Base-by-base conservation (phyloP, 2,329 filamentous ascomycete genomes). In the Coniochaeta sp. region DNA sequence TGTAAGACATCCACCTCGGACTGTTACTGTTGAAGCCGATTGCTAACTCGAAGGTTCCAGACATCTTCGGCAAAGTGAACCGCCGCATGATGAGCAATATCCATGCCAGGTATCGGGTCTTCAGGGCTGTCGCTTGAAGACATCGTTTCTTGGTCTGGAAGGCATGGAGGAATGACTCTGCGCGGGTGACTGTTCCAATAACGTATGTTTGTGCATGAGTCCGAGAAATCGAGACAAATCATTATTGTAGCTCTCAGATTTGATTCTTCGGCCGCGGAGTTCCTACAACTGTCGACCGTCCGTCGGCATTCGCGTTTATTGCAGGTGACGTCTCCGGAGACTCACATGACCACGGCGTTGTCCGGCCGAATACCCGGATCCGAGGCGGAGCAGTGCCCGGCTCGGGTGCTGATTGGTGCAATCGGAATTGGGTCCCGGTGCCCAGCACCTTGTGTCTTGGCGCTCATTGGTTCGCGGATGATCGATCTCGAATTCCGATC, bases 51-150 rank as follows among this genome's bases (percentile, higher is more conserved):
- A n/a, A n/a, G n/a, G n/a, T 22, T n/a, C n/a, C n/a, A 51, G 49
- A 51, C 20, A 45, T 51, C 6, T 51, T 51, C 18, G 49, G 49
- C n/a, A 51, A 51, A 16, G 24, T 51, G 4, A 51, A 51, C 27
- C 33, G 49, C 7, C 18, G 33, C 20, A 16, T 51, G 18, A 51
- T 51, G 49, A 40, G 38, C 49, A 35, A 45, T n/a, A 13, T 51
- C 14, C 38, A 51, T 16, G n/a, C 33, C 13, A 40, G 27, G 38
- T 45, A 42, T 20, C 30, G 30, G 49, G 31, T 51, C 13, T 51
- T 51, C 49, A 46, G 38, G 27, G 38, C 33, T 16, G 26, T 51
- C 7, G 49, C 48, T 28, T 50, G 48, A 50, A 32, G 2, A 9
- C 38, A n/a, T n/a, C n/a, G n/a, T n/a, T n/a, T n/a, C n/a, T n/a